phyloP scores from a whole-genome alignment of 176 grass and related monocot genomes.

The Aegilops bicornis region DNA sequence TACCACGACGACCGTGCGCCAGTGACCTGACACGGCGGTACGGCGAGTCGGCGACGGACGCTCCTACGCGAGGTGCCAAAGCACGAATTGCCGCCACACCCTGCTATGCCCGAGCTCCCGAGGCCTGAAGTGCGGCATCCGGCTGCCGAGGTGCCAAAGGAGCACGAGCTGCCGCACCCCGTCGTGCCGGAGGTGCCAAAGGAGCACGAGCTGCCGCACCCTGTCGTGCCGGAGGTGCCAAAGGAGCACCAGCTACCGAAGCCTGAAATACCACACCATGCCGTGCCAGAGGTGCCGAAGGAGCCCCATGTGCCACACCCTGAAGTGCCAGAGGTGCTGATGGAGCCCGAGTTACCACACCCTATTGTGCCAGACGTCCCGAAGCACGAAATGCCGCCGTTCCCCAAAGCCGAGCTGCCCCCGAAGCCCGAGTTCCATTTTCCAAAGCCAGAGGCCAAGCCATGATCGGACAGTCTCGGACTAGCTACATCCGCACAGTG shows the following conservation, averaged over 20 bases:
- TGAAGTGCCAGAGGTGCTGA: neutral
- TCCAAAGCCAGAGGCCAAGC: neutral
- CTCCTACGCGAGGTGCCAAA: neutral
- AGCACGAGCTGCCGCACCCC: no score
- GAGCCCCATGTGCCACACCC: neutral
- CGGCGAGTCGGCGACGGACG: no score
- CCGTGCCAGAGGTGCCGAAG: neutral
- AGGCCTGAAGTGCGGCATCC: neutral
- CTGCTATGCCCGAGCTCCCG: neutral
- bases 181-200: no score
- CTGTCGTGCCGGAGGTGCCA: neutral
- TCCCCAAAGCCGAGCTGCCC: constrained; percentile 10
- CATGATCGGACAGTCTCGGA: neutral
- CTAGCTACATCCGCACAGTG: neutral
- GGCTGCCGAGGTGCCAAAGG: neutral
- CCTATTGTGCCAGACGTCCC: neutral
- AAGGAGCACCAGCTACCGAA: neutral
- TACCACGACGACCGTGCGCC: no score
- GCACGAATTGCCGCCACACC: neutral
- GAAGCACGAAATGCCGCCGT: neutral
- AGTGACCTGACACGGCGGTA: no score
- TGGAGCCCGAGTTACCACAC: neutral
- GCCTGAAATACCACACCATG: neutral
- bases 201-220: neutral
- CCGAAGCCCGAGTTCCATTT: constrained; percentile 19